phyloP scores from a whole-genome alignment of 2,329 filamentous ascomycete species.

The Alternaria postmessia region DNA sequence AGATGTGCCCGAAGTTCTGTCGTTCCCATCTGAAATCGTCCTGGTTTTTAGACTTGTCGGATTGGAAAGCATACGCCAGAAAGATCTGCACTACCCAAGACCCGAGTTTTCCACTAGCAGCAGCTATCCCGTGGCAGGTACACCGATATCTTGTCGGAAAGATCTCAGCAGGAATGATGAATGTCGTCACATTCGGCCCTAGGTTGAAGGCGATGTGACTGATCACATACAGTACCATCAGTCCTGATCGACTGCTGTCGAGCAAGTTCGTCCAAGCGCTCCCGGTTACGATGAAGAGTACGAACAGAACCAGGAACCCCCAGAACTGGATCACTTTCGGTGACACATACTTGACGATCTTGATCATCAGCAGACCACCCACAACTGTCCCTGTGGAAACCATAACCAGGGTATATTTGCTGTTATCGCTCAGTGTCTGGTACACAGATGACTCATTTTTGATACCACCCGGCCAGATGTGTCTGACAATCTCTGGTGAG shows the following conservation, averaged over 20 bases:
- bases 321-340: slow-evolving; percentile 47
- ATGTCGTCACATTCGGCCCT: slow-evolving; percentile 48
- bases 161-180: slow-evolving; percentile 62
- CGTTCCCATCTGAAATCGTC: slow-evolving; percentile 33
- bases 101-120: slow-evolving; percentile 63
- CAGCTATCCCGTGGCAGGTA: slow-evolving; percentile 63
- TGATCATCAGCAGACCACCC: slow-evolving; percentile 45
- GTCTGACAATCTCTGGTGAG: slow-evolving; percentile 46
- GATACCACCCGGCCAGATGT: slow-evolving; percentile 39
- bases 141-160: slow-evolving; percentile 65
- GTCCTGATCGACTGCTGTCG: slow-evolving; percentile 31
- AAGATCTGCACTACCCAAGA: slow-evolving; percentile 56
- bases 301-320: slow-evolving; percentile 43
- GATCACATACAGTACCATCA: slow-evolving; percentile 45
- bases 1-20: slow-evolving; percentile 40
- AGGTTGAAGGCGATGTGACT: slow-evolving; percentile 49
- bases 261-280: slow-evolving; percentile 42
- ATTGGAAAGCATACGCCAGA: slow-evolving; percentile 44
- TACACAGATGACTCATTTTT: slow-evolving; percentile 30
- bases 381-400: slow-evolving; percentile 44
- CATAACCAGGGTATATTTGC: slow-evolving; percentile 45
- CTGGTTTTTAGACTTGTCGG: slow-evolving; percentile 4
- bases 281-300: slow-evolving; percentile 45
- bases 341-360: slow-evolving; percentile 44
- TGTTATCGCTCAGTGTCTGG: slow-evolving; percentile 36